Evolutionary conservation across 1,139 yeast species (phyloP), one percentile per base, ranked within the genome.

Genomic region (Martiniozyma asiatica): DNA sequence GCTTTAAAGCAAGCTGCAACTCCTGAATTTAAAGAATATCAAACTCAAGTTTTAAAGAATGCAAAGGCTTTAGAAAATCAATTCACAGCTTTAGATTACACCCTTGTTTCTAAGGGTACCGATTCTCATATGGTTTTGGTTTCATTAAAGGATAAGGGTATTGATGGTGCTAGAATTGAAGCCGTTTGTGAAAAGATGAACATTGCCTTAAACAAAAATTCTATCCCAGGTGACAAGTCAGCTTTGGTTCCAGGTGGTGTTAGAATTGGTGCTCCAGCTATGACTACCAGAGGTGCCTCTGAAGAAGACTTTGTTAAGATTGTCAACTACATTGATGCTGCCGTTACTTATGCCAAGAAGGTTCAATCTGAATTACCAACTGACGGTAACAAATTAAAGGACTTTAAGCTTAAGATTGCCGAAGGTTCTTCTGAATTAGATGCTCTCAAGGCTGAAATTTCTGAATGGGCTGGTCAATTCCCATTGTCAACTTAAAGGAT

Each of bases 161-260:
- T 89, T 44, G 98, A 89, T 55, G 98, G 98, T 61, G 97, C 98
- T 34, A 81, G 98, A 62, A 82, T 85, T 35, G 98, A 89, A 65
- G 74, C 89, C 34, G 84, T 89, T 34, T 80, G 93, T 59, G 98
- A 89, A 61, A 79, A 81, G 53, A 78, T 84, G 54, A 89, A 89
- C 68, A 85, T 89, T 56, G 97, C 97, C 20, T 73, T 85, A 52
- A 89, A 89, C 71, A 89, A 89, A 65, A 89, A 89, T 70, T 79
- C 98, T 31, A 85, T 89, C 45, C 97, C 98, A 40, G 97, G 97
- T 53, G 98, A 89, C 61, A 85, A 81, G 65, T 82, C 95, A 30
- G 98, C 98, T 38, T 71, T 89, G 43, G 94, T 85, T 36, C 98
- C 98, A 53, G 94, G 94, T 58, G 98, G 98, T 59, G 76, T 89